A percentile compares a stretch with the other conserved stretches of the same genome.
These are phyloP conservation scores for Periconia macrospinosa DNA, from an alignment of 2,329 filamentous ascomycete genomes.

Conservation along the genomic window DNA sequence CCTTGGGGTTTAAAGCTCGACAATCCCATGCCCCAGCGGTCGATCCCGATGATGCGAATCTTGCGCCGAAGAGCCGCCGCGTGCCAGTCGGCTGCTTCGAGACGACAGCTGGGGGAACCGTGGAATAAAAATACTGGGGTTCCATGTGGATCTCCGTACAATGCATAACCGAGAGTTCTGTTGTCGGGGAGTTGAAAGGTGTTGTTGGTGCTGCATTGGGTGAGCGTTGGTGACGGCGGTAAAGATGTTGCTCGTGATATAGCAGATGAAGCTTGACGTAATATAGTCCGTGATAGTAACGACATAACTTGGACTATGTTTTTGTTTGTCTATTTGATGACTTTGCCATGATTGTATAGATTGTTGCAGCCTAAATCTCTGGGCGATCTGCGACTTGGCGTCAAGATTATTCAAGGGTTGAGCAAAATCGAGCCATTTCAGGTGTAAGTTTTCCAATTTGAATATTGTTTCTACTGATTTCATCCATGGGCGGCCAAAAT, in stretches of 20 bases:
- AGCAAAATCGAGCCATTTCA: too few relatives aligned
- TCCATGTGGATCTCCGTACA: slow-evolving; percentile 2
- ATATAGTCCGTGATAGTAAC: background rate
- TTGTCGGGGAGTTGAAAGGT: background rate
- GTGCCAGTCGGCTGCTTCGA: slow-evolving; percentile 8
- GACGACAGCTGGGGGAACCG: slow-evolving; percentile 9
- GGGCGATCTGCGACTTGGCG: background rate
- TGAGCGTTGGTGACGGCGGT: background rate
- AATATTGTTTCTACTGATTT: too few relatives aligned
- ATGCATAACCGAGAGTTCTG: slow-evolving; percentile 1
- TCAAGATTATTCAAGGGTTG: background rate
- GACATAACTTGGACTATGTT: background rate
- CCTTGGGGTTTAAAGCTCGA: slow-evolving; percentile 1
- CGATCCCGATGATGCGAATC: slow-evolving; percentile 4
- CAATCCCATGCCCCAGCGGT: slow-evolving; percentile 6
- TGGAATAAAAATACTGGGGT: slow-evolving; percentile 12
- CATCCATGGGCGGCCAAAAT: too few relatives aligned
- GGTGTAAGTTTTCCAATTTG: too few relatives aligned
- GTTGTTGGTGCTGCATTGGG: background rate
- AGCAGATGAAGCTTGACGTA: background rate
- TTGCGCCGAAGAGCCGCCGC: background rate
- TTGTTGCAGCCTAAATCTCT: background rate
- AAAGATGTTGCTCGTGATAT: background rate
- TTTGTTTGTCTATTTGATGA: too few relatives aligned
- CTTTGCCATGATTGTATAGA: background rate